These are phyloP conservation scores for Maudiozyma humilis DNA, from an alignment of 1,139 yeast species.

Conservation along the genomic window DNA sequence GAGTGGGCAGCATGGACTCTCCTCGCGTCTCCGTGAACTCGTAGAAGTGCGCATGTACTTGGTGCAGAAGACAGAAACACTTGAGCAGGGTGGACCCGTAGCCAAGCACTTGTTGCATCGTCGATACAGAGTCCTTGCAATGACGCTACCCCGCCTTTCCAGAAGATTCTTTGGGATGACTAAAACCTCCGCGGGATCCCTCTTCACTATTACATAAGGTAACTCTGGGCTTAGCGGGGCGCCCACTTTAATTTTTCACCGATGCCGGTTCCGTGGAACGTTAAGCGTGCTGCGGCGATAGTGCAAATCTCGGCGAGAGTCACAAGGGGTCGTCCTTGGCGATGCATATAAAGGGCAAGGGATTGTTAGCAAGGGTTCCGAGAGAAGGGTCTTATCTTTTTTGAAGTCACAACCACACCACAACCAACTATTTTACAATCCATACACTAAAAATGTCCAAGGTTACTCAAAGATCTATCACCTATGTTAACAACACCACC, in stretches of 20 bases:
- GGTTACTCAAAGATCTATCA: constrained; percentile 11
- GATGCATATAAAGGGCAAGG: too few species aligned
- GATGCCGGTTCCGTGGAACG: not conserved
- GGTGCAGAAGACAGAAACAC: constrained; percentile 48
- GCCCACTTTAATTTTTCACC: not conserved
- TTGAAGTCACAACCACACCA: too few species aligned
- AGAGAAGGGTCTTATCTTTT: too few species aligned
- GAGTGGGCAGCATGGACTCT: constrained; percentile 91
- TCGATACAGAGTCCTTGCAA: too few species aligned
- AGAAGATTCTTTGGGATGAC: not conserved
- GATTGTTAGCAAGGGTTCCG: too few species aligned
- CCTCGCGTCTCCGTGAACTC: constrained; percentile 83
- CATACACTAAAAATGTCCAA: constrained; percentile 1
- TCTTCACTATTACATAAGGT: not conserved
- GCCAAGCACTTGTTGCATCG: not conserved
- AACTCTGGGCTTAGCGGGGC: not conserved
- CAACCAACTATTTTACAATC: too few species aligned
- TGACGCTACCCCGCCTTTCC: too few species aligned
- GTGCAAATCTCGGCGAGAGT: too few species aligned
- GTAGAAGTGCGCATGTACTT: constrained; percentile 56
- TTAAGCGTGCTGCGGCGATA: too few species aligned
- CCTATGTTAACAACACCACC: constrained; percentile 9
- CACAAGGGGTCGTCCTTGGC: too few species aligned
- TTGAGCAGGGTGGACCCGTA: constrained; percentile 6
- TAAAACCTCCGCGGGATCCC: not conserved